These are phyloP conservation scores for Didymella pinodella DNA, from an alignment of 2,329 filamentous ascomycete genomes.

Conservation along the genomic window DNA sequence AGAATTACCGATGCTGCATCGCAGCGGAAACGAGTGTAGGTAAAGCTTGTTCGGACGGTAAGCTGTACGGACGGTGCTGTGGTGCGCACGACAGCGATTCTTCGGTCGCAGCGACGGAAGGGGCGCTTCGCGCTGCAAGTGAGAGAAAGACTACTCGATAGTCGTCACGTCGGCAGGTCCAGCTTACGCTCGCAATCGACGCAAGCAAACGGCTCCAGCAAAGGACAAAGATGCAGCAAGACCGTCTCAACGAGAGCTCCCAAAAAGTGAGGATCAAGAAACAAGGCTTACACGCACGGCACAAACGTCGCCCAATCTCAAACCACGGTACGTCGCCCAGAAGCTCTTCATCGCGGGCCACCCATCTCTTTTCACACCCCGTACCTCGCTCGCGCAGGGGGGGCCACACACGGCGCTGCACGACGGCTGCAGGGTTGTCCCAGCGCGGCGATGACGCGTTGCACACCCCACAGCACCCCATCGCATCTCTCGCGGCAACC, in stretches of 20 bases:
- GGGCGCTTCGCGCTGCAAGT: conserved; percentile 7
- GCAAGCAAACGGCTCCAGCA: no score
- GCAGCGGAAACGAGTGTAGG: conserved; percentile 20
- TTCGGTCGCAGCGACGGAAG: conserved; percentile 9
- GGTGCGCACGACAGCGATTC: conserved; percentile 12
- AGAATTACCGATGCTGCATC: conserved; percentile 36
- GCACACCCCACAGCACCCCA: conserved; percentile 9
- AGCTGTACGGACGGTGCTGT: conserved; percentile 21
- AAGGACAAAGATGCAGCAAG: conserved; percentile 2
- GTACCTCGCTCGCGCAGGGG: conserved; percentile 4
- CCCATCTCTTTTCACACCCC: conserved; percentile 9
- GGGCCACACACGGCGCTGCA: conserved; percentile 7
- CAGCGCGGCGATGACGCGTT: conserved; percentile 21
- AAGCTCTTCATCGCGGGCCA: conserved; percentile 13
- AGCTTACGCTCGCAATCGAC: conserved; percentile 1
- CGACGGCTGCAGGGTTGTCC: conserved; percentile 15
- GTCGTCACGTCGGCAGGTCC: conserved; percentile 8
- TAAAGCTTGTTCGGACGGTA: conserved; percentile 4
- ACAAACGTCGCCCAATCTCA: conserved; percentile 13
- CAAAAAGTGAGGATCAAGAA: conserved; percentile 9
- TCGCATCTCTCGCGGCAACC: background rate
- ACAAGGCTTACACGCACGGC: conserved; percentile 11
- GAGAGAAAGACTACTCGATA: conserved; percentile 11
- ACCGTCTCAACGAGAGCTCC: background rate
- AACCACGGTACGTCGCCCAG: conserved; percentile 9